A percentile compares a stretch with the other conserved stretches of the same genome.
Conservation (phyloP, 2,329 filamentous ascomycete species). For the Cryphonectria parasitica region DNA sequence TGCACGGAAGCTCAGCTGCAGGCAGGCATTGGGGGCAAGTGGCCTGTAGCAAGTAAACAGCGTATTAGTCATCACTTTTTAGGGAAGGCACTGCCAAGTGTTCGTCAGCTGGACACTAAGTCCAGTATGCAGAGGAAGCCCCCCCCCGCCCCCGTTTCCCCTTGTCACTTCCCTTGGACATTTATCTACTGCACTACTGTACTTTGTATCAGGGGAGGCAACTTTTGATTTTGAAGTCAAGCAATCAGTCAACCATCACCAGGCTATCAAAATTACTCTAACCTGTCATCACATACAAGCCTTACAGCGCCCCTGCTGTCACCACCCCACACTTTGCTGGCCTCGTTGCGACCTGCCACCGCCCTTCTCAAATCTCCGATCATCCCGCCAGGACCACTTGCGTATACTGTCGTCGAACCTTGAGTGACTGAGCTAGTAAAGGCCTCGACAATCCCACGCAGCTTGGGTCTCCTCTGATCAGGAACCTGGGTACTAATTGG, state of each 20-base stretch:
- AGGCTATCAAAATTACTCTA: conserved; percentile 44
- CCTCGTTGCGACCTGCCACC: conserved; percentile 59
- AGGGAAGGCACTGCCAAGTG: neutral
- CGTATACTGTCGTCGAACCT: conserved; percentile 60
- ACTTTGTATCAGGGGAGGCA: too few relatives aligned
- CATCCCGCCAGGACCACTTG: conserved; percentile 64
- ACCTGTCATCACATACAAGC: conserved; percentile 63
- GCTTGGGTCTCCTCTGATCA: conserved; percentile 48
- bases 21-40: neutral
- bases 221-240: too few relatives aligned
- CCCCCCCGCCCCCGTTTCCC: too few relatives aligned
- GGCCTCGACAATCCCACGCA: conserved; percentile 48
- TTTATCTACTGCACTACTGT: too few relatives aligned
- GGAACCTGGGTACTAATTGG: conserved; percentile 18
- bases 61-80: too few relatives aligned
- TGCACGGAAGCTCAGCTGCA: neutral
- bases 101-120: too few relatives aligned
- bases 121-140: too few relatives aligned
- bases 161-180: too few relatives aligned
- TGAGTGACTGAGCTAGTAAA: conserved; percentile 53
- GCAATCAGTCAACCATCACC: too few relatives aligned
- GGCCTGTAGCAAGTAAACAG: neutral
- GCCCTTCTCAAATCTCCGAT: conserved; percentile 58
- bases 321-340: conserved; percentile 59
- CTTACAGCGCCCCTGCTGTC: conserved; percentile 59